Percentiles rank a stretch among this genome's conserved stretches.
These are phyloP conservation scores for Candida easanensis DNA, from an alignment of 805 yeast species.

Conservation along the genomic window DNA sequence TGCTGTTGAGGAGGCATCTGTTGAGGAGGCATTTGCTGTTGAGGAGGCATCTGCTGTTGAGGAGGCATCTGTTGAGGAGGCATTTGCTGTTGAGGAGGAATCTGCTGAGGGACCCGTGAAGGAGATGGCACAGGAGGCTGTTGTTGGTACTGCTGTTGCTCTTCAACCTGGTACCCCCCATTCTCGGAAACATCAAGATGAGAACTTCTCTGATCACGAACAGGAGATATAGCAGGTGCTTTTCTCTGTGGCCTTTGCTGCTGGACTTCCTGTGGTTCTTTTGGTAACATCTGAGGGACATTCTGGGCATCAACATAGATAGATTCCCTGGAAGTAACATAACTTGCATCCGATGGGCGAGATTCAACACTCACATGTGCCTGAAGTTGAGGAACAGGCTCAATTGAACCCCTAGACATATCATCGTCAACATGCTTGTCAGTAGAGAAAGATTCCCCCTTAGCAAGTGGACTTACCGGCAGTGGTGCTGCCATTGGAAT, in stretches of 20 bases:
- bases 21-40: constrained; percentile 1
- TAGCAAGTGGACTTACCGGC: constrained; percentile 18
- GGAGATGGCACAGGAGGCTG: neutral
- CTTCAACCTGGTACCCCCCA: neutral
- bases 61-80: neutral
- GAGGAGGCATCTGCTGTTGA: neutral
- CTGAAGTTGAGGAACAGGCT: constrained; percentile 6
- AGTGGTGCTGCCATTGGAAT: constrained; percentile 22
- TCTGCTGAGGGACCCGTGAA: neutral
- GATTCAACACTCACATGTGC: constrained; percentile 6
- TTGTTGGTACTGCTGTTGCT: constrained; percentile 1
- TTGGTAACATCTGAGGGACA: constrained; percentile 5
- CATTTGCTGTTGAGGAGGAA: constrained; percentile 1
- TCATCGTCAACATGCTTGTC: constrained; percentile 1
- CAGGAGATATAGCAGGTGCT: constrained; percentile 12
- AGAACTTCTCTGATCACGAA: constrained; percentile 1
- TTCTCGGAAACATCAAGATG: neutral
- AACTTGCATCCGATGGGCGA: constrained; percentile 1
- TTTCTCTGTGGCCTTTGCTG: constrained; percentile 13
- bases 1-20: neutral
- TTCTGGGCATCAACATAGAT: constrained; percentile 1
- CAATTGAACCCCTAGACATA: neutral
- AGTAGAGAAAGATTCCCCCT: constrained; percentile 2
- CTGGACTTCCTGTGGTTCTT: neutral
- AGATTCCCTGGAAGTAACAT: constrained; percentile 7